A percentile compares a stretch with the other conserved stretches of the same genome.
Evolutionary conservation across 768 basidiomycete species (phyloP).

Genomic region (Suillus hirtellus): DNA sequence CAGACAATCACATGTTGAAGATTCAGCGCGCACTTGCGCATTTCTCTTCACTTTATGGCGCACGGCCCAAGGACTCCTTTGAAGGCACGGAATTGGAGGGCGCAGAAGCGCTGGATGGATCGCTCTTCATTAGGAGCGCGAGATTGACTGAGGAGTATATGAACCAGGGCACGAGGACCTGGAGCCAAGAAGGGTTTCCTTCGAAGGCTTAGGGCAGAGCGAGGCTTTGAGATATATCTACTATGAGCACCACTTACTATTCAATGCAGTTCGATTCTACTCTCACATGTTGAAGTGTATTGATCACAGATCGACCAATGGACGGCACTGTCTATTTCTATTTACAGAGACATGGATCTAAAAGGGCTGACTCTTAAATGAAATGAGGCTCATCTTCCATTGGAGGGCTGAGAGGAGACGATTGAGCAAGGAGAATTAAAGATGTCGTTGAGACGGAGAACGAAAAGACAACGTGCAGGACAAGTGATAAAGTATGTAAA

Average conservation of each 20-base stretch:
- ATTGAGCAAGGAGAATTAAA: no score
- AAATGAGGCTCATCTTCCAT: neutral
- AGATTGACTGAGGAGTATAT: slow-evolving; percentile 32
- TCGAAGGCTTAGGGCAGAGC: neutral
- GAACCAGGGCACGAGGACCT: slow-evolving; percentile 27
- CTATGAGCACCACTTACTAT: neutral
- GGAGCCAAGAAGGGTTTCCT: slow-evolving; percentile 30
- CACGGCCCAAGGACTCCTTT: slow-evolving; percentile 24
- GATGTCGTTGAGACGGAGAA: no score
- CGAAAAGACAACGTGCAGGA: no score
- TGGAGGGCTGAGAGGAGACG: neutral
- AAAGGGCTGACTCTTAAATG: no score
- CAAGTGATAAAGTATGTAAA: no score
- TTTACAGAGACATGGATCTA: no score
- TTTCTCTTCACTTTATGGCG: slow-evolving; percentile 29
- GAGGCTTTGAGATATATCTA: neutral
- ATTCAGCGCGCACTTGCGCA: slow-evolving; percentile 37
- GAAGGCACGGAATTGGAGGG: slow-evolving; percentile 30
- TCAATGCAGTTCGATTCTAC: neutral
- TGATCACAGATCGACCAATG: neutral
- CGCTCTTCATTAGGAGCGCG: slow-evolving; percentile 34
- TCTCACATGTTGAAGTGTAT: neutral
- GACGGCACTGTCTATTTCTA: neutral
- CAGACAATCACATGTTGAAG: slow-evolving; percentile 35
- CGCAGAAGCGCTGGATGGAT: slow-evolving; percentile 35